Evolutionary conservation across 805 yeast species (phyloP), one percentile per base, ranked within the genome.

Genomic region (Saturnispora halmiae): DNA sequence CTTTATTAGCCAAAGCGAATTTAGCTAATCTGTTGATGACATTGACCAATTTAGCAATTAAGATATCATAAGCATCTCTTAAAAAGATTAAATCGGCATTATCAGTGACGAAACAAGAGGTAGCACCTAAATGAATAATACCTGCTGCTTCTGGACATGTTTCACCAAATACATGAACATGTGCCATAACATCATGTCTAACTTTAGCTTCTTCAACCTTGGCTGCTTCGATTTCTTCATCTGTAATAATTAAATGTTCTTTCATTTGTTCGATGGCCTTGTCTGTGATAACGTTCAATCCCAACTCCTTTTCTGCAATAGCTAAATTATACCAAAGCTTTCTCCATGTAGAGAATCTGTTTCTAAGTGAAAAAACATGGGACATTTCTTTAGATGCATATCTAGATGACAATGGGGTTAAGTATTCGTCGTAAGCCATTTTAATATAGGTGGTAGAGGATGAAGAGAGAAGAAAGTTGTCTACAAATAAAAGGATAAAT

Each of bases 171-270:
- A 82, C 84, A 60, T 92, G 98, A 43, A 92, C 98, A 55, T 92
- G 98, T 42, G 97, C 95, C 98, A 92, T 92, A 53, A 92, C 98
- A 60, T 92, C 98, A 64, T 92, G 98, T 70, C 98, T 83, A 44
- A 92, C 97, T 61, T 82, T 87, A 40, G 97, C 95, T 66, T 92
- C 98, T 67, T 92, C 96, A 51, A 75, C 77, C 44, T 88, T 69
- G 33, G 98, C 97, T 43, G 70, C 82, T 43, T 72, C 86, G 49
- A 92, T 86, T 58, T 94, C 97, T 52, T 84, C 94, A 61, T 90
- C 96, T 7, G 96, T 79, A 66, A 92, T 87, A 38, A 64, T 73
- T 55, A 90, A 68, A 63, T 92, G 82, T 18, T 69, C 60, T 48
- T 73, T 66, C 86, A 92, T 82, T 70, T 92, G 84, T 58, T 73